Evolutionary conservation across 495 filamentous ascomycete genomes (phyloP), one percentile per base, ranked within the genome.

Genomic region (Talaromyces nanjingensis): DNA sequence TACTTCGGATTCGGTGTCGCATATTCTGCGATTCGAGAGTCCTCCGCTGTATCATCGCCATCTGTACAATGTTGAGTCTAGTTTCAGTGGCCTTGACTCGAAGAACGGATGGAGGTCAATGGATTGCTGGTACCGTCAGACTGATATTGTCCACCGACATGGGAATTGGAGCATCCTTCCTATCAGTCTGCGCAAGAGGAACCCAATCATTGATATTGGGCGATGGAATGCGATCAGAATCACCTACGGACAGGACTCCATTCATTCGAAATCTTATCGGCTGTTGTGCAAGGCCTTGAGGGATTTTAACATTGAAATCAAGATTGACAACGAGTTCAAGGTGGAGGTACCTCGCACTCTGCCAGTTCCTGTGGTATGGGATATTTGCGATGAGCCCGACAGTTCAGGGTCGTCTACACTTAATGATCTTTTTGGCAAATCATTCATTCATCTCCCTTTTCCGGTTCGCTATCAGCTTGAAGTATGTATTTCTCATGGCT

Each of bases 401-500:
- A 49, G 66, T 33, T 63, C 66, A 33, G 24, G 52, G 5, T 70
- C 75, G 6, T 71, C 76, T 60, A 64, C 77, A 65, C 60, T 80
- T 68, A 65, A 72, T 58, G 64, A 68, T 12, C 65, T 72, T 54
- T 68, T 69, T 2, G 65, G 82, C 29, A 66, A 78, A 4, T 69
- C 73, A 0, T 74, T 73, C 62, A 61, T 79, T 1, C 64, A 76
- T 24, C 78, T 98, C 4, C 77, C 86, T 0, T 97, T 92, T 56
- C 71, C 85, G 1, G 84, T 93, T 2, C 85, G 91, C 8, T 98
- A 98, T 69, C 93, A 96, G 73, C 83, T 98, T 0, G 93, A 98
- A 73, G 93, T 91, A 0, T 97, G 93, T 70, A 81, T 98, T 8
- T 96, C 92, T 0, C 82, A 90, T 22, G 86, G 87, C 0, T 76